Evolutionary conservation across 805 yeast genomes (phyloP).

Genomic region (Saccharomycopsis sp.): DNA sequence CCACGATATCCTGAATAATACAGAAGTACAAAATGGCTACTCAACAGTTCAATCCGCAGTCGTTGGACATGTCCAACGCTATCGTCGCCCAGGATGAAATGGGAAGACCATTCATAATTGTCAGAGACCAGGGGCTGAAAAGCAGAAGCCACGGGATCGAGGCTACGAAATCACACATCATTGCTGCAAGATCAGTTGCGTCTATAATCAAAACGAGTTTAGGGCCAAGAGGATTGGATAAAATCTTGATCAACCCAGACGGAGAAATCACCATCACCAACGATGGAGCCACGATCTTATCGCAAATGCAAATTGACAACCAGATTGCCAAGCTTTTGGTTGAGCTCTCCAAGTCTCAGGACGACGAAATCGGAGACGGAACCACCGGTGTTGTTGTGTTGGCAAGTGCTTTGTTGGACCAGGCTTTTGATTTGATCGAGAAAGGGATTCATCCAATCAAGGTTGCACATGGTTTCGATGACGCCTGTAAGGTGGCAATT

Average conservation of each 20-base stretch:
- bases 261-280: constrained; percentile 98
- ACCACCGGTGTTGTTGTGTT: constrained; percentile 98
- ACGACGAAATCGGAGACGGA: constrained; percentile 98
- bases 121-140: constrained; percentile 70
- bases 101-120: constrained; percentile 98
- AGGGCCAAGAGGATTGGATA: constrained; percentile 98
- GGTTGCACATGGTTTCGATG: constrained; percentile 95
- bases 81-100: constrained; percentile 98
- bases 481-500: constrained; percentile 90
- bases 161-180: constrained; percentile 76
- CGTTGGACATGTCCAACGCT: constrained; percentile 95
- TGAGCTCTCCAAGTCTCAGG: constrained; percentile 90
- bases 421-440: constrained; percentile 89
- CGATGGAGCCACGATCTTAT: constrained; percentile 84
- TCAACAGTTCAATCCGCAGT: constrained; percentile 35
- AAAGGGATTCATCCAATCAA: constrained; percentile 97
- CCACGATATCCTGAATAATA: background rate
- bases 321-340: constrained; percentile 95
- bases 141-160: constrained; percentile 69
- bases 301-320: constrained; percentile 93
- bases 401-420: constrained; percentile 90
- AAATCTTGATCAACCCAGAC: constrained; percentile 89
- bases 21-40: constrained; percentile 22
- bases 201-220: constrained; percentile 80
- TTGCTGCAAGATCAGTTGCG: constrained; percentile 67